Base-by-base conservation (phyloP, 805 yeast species). In the Ogataea allantospora region DNA sequence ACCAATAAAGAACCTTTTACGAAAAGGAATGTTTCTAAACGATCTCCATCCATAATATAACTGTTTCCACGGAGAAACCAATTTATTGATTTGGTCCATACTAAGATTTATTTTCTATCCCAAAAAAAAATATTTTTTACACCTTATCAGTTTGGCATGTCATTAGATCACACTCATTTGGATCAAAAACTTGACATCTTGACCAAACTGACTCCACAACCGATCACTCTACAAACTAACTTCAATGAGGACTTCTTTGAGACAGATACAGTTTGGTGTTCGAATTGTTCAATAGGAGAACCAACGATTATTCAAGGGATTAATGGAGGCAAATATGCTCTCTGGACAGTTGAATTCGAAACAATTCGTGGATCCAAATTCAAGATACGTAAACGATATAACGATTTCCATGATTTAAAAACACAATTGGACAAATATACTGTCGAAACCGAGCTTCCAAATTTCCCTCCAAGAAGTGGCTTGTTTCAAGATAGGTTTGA, bases 1-100 rank as follows among this genome's bases (percentile, higher is more conserved):
- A 2, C 88, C 85, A 7, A 80, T 68, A 50, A 85, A 84, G 65
- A 79, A 85, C 55, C 69, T 71, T 38, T 70, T 71, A 27, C 95
- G 70, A 57, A 84, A 78, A 0, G 95, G 95, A 3, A 85, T 69
- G 30, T 67, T 72, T 29, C 80, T 62, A 4, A 83, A 58, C 0
- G 88, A 71, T 50, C 71, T 74, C 77, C 80, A 85, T 48, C 67
- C 66, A 58, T 75, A 73, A 38, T 70, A 64, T 0, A 75, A 40
- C 32, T 74, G 73, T 54, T 68, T 75, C 65, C 72, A 67, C 5
- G 67, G 56, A 1, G 83, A 67, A 27, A 78, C 68, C 40, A 76
- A 67, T 15, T 62, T 64, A 19, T 63, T 63, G 27, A 80, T 54
- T 14, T 71, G 73, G 42, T 77, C 80, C 78, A 75, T 75, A n/a